These are phyloP conservation scores for Antarctomyces pellizariae DNA, from an alignment of 495 filamentous ascomycete species.

Conservation along the genomic window DNA sequence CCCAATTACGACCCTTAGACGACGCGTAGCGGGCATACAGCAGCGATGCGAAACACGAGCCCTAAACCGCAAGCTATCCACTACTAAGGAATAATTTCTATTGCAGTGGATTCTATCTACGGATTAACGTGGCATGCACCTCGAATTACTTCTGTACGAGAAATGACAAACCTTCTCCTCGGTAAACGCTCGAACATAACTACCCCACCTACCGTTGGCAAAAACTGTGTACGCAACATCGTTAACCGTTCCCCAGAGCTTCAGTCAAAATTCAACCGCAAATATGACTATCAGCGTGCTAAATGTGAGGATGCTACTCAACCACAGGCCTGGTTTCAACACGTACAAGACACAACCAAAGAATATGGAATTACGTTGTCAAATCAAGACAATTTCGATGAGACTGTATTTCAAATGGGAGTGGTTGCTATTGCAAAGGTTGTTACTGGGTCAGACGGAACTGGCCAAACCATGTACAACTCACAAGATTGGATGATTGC, in stretches of 20 bases:
- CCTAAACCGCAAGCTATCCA: no score
- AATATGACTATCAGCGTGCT: constrained; percentile 3
- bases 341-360: constrained; percentile 12
- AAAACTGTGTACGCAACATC: background rate
- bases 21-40: no score
- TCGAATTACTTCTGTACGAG: no score
- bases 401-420: constrained; percentile 4
- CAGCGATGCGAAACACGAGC: no score
- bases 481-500: constrained; percentile 3
- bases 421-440: constrained; percentile 9
- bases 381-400: constrained; percentile 13
- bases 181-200: no score
- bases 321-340: constrained; percentile 15
- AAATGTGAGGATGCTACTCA: constrained; percentile 12
- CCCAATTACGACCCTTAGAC: no score
- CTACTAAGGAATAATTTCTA: no score
- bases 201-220: background rate
- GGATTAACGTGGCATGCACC: no score
- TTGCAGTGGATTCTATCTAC: no score
- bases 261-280: background rate
- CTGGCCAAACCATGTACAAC: constrained; percentile 6
- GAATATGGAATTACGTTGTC: constrained; percentile 17
- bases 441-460: constrained; percentile 12
- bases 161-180: no score
- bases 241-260: background rate